phyloP scores from a whole-genome alignment of 371 early-diverging fungal genomes.

The Lichtheimia corymbifera region DNA sequence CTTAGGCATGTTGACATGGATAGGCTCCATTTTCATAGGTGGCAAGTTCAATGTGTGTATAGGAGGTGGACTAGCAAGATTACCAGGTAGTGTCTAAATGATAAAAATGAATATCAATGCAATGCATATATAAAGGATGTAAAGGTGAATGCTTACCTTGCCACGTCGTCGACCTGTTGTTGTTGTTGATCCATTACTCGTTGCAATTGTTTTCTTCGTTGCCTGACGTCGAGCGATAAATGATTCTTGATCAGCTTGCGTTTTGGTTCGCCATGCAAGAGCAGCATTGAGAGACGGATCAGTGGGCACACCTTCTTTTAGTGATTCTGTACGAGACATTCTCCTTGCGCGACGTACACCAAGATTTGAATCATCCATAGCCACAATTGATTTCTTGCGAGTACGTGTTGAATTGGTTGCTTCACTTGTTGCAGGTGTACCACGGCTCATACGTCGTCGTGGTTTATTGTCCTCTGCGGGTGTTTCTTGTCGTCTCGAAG shows the following conservation, averaged over 20 bases:
- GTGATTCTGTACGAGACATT: constrained; percentile 37
- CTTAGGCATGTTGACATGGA: constrained; percentile 34
- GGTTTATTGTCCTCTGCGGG: constrained; percentile 15
- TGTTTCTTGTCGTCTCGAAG: constrained; percentile 10
- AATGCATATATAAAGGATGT: background rate
- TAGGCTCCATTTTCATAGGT: constrained; percentile 53
- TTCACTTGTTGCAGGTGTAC: constrained; percentile 1
- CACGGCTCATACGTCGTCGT: constrained; percentile 10
- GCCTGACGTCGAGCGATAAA: background rate
- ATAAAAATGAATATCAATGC: background rate
- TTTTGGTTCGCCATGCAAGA: constrained; percentile 26
- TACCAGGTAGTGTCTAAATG: constrained; percentile 49
- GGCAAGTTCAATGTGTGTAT: constrained; percentile 43
- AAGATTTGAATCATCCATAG: constrained; percentile 16
- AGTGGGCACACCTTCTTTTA: constrained; percentile 45
- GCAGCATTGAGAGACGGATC: constrained; percentile 30
- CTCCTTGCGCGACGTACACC: constrained; percentile 16
- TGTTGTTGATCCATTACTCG: constrained; percentile 4
- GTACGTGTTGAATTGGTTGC: constrained; percentile 6
- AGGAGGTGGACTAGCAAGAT: constrained; percentile 45
- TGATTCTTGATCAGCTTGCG: constrained; percentile 19
- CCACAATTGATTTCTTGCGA: constrained; percentile 21
- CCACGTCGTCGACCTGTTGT: constrained; percentile 28
- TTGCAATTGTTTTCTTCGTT: constrained; percentile 2
- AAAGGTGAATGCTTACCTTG: constrained; percentile 25